Evolutionary conservation across 2,329 filamentous ascomycete genomes (phyloP).

Genomic region (Aspergillus novofumigatus): DNA sequence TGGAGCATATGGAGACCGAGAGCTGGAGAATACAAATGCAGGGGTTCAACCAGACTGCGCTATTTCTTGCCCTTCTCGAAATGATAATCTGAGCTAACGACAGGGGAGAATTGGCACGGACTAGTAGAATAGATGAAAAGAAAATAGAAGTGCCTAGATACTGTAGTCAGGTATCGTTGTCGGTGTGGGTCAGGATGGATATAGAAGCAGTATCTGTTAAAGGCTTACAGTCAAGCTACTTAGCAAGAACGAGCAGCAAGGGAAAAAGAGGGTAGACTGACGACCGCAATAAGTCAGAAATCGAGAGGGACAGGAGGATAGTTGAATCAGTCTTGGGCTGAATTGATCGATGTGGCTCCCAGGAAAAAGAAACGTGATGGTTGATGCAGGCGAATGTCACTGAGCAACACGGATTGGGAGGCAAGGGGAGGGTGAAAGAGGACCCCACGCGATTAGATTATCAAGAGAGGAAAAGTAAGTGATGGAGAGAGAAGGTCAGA

Average conservation of each 20-base stretch:
- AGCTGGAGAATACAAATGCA: not conserved
- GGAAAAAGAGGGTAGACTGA: not conserved
- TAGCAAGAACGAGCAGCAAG: not conserved
- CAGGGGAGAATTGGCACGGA: not conserved
- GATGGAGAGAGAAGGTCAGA: not conserved
- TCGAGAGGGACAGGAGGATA: not conserved
- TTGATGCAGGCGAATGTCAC: not conserved
- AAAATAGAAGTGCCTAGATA: not conserved
- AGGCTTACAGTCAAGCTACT: not conserved
- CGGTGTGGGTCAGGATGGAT: not conserved
- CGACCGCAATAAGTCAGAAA: not conserved
- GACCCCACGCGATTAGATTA: not conserved
- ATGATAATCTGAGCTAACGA: not conserved
- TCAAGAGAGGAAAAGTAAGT: not conserved
- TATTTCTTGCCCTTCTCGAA: not conserved
- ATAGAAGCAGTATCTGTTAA: not conserved
- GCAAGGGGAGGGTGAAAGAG: not conserved
- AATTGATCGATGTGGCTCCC: not conserved
- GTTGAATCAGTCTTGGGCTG: not conserved
- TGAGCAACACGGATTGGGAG: not conserved
- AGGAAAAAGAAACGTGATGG: not conserved
- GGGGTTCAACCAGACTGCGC: not conserved
- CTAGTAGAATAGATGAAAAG: not conserved
- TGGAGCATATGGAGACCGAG: not conserved
- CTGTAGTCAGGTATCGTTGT: not conserved